Evolutionary conservation across 2,329 filamentous ascomycete species (phyloP), one percentile per base, ranked within the genome.

Genomic region (Bipolaris cookei): DNA sequence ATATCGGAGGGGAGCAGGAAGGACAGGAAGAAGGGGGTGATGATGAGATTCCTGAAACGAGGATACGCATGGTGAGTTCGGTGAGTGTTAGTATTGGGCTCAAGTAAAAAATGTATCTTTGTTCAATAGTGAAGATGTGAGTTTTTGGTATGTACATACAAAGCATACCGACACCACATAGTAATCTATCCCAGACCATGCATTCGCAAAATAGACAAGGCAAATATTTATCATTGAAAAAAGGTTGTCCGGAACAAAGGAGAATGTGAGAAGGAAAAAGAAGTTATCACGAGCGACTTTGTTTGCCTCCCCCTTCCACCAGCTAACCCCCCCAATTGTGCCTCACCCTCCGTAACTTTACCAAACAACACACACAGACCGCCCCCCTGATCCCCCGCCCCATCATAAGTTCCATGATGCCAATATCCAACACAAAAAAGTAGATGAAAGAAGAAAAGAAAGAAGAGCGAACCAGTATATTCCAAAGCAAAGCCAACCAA

Each of bases 11-110:
- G n/a, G 59, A 52, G 6, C 45, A 35, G 13, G 56, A 59, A 13
- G 51, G 35, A n/a, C 45, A 42, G 47, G 62, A 23, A 41, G 67
- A 49, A 38, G 67, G 39, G 11, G 57, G 57, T 11, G 64, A 63
- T 39, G 73, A 76, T 16, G 73, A 73, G 18, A 55, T 78, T 1
- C 76, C 77, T 0, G 78, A 80, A 65, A 78, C 77, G 51, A 71
- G 79, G 61, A 73, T 81, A 44, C 64, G 74, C 48, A 71, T 54
- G 28, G 23, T 76, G 43, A 76, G 72, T 62, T 65, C 65, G 2
- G 63, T 76, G 32, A 74, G 67, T 11, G 68, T 76, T 34, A 68
- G 67, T 55, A 69, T 76, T 43, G 64, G 70, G n/a, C 44, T 72
- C 21, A 64, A 57, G 43, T 71, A 49, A 70, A 16, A n/a, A 8